Evolutionary conservation across 1,139 yeast genomes (phyloP).

Genomic region (Yamadazyma taylorii): DNA sequence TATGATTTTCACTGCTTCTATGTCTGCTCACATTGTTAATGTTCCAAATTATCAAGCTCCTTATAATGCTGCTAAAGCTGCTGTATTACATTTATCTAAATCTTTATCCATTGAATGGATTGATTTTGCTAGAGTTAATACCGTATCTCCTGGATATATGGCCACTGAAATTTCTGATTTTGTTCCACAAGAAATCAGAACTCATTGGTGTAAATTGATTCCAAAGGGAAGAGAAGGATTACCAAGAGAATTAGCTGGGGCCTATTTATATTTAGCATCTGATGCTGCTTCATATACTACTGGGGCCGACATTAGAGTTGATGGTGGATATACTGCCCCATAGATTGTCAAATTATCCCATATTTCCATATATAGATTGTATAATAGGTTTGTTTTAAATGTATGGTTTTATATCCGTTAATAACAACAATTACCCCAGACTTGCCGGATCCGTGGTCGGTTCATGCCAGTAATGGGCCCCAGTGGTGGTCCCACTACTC

Average conservation of each 20-base stretch:
- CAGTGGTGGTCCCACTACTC: slow-evolving; percentile 1
- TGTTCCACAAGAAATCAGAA: slow-evolving; percentile 33
- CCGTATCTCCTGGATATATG: slow-evolving; percentile 59
- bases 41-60: slow-evolving; percentile 66
- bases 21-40: slow-evolving; percentile 66
- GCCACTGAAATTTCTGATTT: slow-evolving; percentile 54
- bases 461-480: neutral
- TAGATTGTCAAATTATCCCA: slow-evolving; percentile 4
- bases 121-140: slow-evolving; percentile 53
- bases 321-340: slow-evolving; percentile 44
- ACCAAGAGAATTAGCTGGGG: slow-evolving; percentile 43
- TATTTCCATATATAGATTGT: neutral
- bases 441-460: slow-evolving; percentile 9
- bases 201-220: slow-evolving; percentile 37
- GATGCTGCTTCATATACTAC: slow-evolving; percentile 46
- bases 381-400: neutral
- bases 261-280: slow-evolving; percentile 42
- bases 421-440: slow-evolving; percentile 7
- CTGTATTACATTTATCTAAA: slow-evolving; percentile 52
- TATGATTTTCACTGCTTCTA: slow-evolving; percentile 60
- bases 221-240: slow-evolving; percentile 45
- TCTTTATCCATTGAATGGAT: slow-evolving; percentile 58
- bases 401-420: neutral
- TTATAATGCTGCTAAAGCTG: slow-evolving; percentile 60
- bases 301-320: slow-evolving; percentile 48